Conservation (phyloP, 495 filamentous ascomycete genomes). For the Penicillium coprophilum region DNA sequence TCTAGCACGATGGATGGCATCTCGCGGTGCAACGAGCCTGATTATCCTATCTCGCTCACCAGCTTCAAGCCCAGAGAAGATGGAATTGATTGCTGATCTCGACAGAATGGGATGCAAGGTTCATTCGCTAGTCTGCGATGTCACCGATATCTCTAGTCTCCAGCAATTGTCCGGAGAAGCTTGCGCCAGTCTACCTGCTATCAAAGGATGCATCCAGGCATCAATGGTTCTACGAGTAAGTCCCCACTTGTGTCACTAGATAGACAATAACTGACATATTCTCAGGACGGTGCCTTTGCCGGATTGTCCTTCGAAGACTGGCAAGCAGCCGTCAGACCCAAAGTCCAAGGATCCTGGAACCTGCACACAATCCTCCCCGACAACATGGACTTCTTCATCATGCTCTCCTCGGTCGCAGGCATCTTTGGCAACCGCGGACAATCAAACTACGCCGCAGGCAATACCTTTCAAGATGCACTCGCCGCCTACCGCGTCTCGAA, state of each 20-base stretch:
- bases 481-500: slow-evolving; percentile 31
- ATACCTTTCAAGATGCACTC: slow-evolving; percentile 45
- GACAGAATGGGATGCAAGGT: slow-evolving; percentile 18
- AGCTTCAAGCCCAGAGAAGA: slow-evolving; percentile 5
- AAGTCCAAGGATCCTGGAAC: slow-evolving; percentile 34
- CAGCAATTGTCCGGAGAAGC: slow-evolving; percentile 11
- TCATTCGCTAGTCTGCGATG: slow-evolving; percentile 20
- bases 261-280: slow-evolving; percentile 4
- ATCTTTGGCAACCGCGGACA: slow-evolving; percentile 46
- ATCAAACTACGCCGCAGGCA: slow-evolving; percentile 55
- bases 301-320: slow-evolving; percentile 40
- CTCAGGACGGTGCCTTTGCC: slow-evolving; percentile 36
- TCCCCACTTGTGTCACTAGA: not conserved
- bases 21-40: slow-evolving; percentile 28
- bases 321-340: slow-evolving; percentile 24
- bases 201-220: slow-evolving; percentile 42
- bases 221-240: slow-evolving; percentile 42
- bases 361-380: slow-evolving; percentile 23
- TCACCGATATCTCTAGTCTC: slow-evolving; percentile 23
- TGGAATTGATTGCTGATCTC: slow-evolving; percentile 18
- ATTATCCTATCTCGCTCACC: slow-evolving; percentile 31
- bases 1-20: slow-evolving; percentile 40
- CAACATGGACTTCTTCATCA: slow-evolving; percentile 37
- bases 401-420: slow-evolving; percentile 40
- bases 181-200: slow-evolving; percentile 23